Conservation (phyloP, 1,284 basidiomycete species). For the Malassezia slooffiae region DNA sequence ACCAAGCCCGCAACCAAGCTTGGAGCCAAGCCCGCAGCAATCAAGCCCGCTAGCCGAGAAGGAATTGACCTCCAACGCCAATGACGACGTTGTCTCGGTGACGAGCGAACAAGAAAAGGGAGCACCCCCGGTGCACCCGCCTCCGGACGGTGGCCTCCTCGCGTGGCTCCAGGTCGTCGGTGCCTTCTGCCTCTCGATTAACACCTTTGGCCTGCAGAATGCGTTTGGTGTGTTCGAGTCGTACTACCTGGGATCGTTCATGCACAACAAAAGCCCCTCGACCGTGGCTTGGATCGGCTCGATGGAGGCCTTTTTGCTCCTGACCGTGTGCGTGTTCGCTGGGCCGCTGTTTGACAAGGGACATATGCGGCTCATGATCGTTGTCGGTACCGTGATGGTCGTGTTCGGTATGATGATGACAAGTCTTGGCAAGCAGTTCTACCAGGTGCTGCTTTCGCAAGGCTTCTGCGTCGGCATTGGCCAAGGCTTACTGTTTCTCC, state of each 20-base stretch:
- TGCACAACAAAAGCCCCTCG: slow-evolving; percentile 16
- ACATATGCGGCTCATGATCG: slow-evolving; percentile 7
- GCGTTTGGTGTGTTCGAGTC: slow-evolving; percentile 26
- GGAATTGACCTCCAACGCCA: too few relatives aligned
- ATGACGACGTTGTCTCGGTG: too few relatives aligned
- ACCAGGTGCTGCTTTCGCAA: slow-evolving; percentile 32
- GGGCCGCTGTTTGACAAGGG: slow-evolving; percentile 24
- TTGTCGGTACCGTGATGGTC: slow-evolving; percentile 18
- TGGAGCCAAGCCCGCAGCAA: too few relatives aligned
- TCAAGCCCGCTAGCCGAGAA: too few relatives aligned
- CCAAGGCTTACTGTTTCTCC: slow-evolving; percentile 18
- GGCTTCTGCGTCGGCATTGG: slow-evolving; percentile 25
- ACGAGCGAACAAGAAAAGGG: too few relatives aligned
- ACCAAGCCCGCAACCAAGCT: too few relatives aligned
- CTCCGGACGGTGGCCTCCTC: slow-evolving; percentile 26
- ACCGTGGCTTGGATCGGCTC: slow-evolving; percentile 28
- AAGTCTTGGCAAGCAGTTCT: slow-evolving; percentile 28
- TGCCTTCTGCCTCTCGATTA: slow-evolving; percentile 24
- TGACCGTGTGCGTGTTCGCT: slow-evolving; percentile 18
- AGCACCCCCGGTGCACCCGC: too few relatives aligned
- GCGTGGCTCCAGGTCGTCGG: slow-evolving; percentile 29
- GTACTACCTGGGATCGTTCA: too few relatives aligned
- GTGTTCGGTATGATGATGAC: slow-evolving; percentile 31
- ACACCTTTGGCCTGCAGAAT: slow-evolving; percentile 26
- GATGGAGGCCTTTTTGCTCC: slow-evolving; percentile 27